Evolutionary conservation across 2,329 filamentous ascomycete genomes (phyloP), one percentile per base, ranked within the genome.

Genomic region (Pseudopyricularia javanii): DNA sequence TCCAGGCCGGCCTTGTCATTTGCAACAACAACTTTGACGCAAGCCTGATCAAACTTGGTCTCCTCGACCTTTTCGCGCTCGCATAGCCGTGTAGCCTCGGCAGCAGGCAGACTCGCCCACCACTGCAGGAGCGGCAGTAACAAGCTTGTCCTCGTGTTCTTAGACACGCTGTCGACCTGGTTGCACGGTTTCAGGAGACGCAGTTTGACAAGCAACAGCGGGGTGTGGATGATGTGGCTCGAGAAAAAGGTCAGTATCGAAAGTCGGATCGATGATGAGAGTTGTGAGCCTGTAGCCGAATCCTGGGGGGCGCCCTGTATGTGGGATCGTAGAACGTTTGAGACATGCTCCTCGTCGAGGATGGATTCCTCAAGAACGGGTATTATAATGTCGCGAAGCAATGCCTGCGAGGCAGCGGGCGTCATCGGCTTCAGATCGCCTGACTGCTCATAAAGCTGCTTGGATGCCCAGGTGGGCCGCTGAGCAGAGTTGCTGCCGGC

Each of bases 291-390:
- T 45, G 40, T 14, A 45, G 20, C 22, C 8, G 40, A 22, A 20
- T 45, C 40, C 40, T 45, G 22, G 9, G 33, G 14, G 33, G 3
- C 24, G 40, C 20, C 24, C 11, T 45, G 40, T 22, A 45, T 7
- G 22, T 45, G 40, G 54, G 43, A 43, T 55, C 79, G 74, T 5
- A 95, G 65, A 2, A 83, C 76, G 20, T 79, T 78, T 26, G 76
- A 71, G 47, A 95, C 74, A 56, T 93, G 83, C 28, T 77, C 79
- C 4, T 80, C 71, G 62, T 97, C 90, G 58, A 96, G 79, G 3
- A 91, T 76, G 61, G 85, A 94, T 66, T 96, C 93, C 66, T 96
- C 91, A 9, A 95, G 69, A 2, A 78, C 79, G 0, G 88, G 88
- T 20, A 88, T 66, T n/a, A 96, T 68, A 35, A 86, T 74, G 20